Conservation (phyloP, 495 filamentous ascomycete species). For the Polyplosphaeria fusca region DNA sequence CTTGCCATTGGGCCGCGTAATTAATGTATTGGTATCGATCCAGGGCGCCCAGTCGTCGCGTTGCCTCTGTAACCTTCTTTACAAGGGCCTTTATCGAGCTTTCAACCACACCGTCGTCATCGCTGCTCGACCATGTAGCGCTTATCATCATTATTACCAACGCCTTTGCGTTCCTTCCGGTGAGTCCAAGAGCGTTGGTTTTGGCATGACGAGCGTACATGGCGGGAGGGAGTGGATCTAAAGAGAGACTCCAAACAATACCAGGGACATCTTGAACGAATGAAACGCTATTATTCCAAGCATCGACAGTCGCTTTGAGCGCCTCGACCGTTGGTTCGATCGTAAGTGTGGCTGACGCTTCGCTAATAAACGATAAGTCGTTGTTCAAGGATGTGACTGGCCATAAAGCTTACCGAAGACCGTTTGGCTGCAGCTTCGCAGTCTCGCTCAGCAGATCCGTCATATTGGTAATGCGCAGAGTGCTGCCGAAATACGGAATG, state of each 20-base stretch:
- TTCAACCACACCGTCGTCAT: background rate
- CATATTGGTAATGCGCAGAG: no score
- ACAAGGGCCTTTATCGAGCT: background rate
- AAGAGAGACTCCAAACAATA: background rate
- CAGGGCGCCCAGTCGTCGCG: background rate
- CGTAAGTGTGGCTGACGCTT: no score
- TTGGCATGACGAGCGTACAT: background rate
- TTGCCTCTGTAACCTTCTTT: background rate
- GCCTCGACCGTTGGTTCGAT: background rate
- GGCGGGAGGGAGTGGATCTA: background rate
- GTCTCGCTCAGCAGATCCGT: no score
- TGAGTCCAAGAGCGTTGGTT: background rate
- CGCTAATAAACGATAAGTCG: no score
- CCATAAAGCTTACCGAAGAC: no score
- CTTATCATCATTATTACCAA: background rate
- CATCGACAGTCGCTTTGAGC: background rate
- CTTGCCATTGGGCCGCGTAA: background rate
- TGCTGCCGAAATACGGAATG: no score
- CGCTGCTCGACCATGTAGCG: background rate
- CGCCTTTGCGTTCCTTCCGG: background rate
- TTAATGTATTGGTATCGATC: background rate
- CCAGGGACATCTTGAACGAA: background rate
- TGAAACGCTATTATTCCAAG: background rate
- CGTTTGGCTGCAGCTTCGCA: no score
- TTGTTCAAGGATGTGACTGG: no score